Base-by-base conservation (phyloP, 805 yeast genomes). In the Wickerhamomyces xylosicus region DNA sequence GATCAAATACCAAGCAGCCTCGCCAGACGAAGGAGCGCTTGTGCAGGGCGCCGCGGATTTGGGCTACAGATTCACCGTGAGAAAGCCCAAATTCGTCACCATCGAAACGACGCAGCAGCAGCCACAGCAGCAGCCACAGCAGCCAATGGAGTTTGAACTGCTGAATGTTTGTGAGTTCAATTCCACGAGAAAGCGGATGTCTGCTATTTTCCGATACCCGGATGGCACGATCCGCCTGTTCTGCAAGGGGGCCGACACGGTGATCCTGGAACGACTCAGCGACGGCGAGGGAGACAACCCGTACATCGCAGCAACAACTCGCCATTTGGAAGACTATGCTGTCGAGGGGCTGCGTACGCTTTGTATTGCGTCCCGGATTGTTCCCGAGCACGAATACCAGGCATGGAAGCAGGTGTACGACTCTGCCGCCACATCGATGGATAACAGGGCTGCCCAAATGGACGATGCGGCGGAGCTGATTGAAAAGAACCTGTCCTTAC, bases 1-100 rank as follows among this genome's bases (percentile, higher is more conserved):
- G 3, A 79, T 92, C 46, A 89, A 85, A 57, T 92, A 94, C 58
- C 99, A 92, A 62, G 98, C 99, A 1, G 96, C 98, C 0, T 89
- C 97, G 0, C 98, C 98, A 0, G 99, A 92, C 64, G 98, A 94
- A 66, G 98, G 98, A 37, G 99, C 99, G 0, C 68, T 92, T 44
- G 99, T 92, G 2, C 87, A 89, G 51, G 99, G 99, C 42, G 97
- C 95, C 15, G 92, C 97, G 0, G 69, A 67, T 52, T 64, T 90
- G 35, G 97, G 97, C 0, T 92, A 82, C 56, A 77, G 72, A 45
- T 94, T 92, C 57, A 72, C 74, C 7, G 77, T 86, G 35, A 81
- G 99, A 63, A 78, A 78, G 36, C 99, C 99, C 5, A 77, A 78
- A 42, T 71, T 83, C 18, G 81, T 94, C 25, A 73, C 85, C 0